Conservation (phyloP, 305 asterid genomes). For the Ruellia speciosa region DNA sequence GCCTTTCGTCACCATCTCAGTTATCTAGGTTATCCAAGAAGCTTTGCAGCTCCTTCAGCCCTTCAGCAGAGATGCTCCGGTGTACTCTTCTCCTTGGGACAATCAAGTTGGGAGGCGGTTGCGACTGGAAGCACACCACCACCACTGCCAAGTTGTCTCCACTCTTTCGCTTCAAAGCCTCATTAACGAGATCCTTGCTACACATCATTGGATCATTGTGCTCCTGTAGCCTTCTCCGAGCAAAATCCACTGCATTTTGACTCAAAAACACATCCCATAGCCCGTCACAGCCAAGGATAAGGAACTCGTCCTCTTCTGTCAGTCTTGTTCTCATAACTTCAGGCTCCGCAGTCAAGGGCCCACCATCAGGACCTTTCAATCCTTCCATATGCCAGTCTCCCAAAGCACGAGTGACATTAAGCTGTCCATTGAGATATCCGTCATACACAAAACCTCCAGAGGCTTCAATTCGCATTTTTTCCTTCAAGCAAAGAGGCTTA, state of each 20-base stretch:
- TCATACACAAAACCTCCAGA: slow-evolving; percentile 81
- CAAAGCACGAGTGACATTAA: slow-evolving; percentile 88
- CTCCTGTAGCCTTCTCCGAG: slow-evolving; percentile 78
- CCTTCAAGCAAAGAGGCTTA: slow-evolving; percentile 56
- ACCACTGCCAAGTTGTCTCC: slow-evolving; percentile 54
- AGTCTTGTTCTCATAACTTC: slow-evolving; percentile 68
- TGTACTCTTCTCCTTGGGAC: slow-evolving; percentile 77
- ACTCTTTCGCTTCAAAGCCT: slow-evolving; percentile 86
- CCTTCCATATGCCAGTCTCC: slow-evolving; percentile 99
- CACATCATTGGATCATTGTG: slow-evolving; percentile 48
- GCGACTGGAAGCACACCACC: slow-evolving; percentile 75
- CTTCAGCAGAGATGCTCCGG: slow-evolving; percentile 89
- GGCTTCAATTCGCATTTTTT: slow-evolving; percentile 72
- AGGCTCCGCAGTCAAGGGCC: slow-evolving; percentile 94
- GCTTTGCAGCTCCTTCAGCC: slow-evolving; percentile 76
- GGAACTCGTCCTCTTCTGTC: slow-evolving; percentile 81
- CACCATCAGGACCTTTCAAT: slow-evolving; percentile 52
- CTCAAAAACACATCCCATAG: slow-evolving; percentile 92
- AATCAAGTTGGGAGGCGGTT: slow-evolving; percentile 66
- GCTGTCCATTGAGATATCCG: slow-evolving; percentile 89
- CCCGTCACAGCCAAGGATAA: slow-evolving; percentile 93
- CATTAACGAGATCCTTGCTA: slow-evolving; percentile 58
- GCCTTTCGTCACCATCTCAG: slow-evolving; percentile 34
- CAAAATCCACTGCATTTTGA: slow-evolving; percentile 92
- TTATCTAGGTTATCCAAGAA: slow-evolving; percentile 61